Evolutionary conservation across 148 eudicot species (phyloP).

Genomic region (Rheum nobile): DNA sequence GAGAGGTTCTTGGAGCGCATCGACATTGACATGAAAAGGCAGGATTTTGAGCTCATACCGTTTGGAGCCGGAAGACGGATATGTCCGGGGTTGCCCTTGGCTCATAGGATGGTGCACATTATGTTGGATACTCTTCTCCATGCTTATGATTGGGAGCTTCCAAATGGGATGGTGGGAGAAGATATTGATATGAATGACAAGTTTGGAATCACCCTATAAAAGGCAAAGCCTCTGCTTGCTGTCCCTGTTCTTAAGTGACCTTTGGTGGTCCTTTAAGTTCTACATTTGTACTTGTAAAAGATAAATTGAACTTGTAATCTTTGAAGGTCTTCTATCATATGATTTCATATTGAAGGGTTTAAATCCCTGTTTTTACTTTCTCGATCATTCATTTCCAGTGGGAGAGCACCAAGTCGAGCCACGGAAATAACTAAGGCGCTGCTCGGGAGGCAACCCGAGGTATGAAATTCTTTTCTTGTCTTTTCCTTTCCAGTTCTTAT

Average conservation of each 20-base stretch:
- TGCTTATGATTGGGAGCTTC: slow-evolving; percentile 33
- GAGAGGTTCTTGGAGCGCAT: slow-evolving; percentile 33
- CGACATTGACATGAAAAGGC: slow-evolving; percentile 30
- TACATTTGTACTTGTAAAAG: neutral
- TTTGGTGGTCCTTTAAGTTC: neutral
- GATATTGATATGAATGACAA: slow-evolving; percentile 25
- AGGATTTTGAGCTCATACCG: slow-evolving; percentile 42
- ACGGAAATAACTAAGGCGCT: too few relatives aligned
- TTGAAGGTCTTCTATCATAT: too few relatives aligned
- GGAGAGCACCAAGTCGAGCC: too few relatives aligned
- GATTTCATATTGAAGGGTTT: too few relatives aligned
- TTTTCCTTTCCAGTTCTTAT: too few relatives aligned
- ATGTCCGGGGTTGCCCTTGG: slow-evolving; percentile 45
- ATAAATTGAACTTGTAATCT: too few relatives aligned
- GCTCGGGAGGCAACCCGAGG: too few relatives aligned
- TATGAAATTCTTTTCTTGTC: too few relatives aligned
- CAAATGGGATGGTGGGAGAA: slow-evolving; percentile 9
- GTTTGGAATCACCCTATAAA: slow-evolving; percentile 26
- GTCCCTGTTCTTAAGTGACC: neutral
- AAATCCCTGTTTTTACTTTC: too few relatives aligned
- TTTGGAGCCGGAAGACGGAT: slow-evolving; percentile 48
- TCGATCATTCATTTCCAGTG: too few relatives aligned
- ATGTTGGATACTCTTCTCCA: slow-evolving; percentile 33
- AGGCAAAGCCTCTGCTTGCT: slow-evolving; percentile 10
- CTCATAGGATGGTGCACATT: slow-evolving; percentile 5